Conservation (phyloP, 108 stramenopile species). For the Chaetoceros tenuissimus region DNA sequence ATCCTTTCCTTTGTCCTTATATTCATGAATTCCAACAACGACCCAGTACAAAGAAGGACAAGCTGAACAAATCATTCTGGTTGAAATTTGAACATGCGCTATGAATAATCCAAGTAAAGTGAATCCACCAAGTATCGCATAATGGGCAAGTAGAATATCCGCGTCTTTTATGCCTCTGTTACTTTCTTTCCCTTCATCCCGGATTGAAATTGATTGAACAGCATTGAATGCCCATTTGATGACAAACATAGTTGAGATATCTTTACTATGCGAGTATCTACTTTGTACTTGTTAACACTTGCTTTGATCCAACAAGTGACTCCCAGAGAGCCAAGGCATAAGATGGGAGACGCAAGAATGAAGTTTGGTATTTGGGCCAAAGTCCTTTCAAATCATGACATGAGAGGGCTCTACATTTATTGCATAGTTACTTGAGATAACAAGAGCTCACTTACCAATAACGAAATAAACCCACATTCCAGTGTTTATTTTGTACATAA, state of each 20-base stretch:
- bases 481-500: constrained; percentile 68
- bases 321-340: constrained; percentile 30
- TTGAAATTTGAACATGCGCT: constrained; percentile 83
- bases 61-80: constrained; percentile 69
- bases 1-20: background rate
- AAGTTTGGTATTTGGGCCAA: constrained; percentile 85
- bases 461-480: constrained; percentile 79
- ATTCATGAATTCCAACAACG: constrained; percentile 15
- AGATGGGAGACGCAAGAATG: constrained; percentile 59
- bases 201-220: too few species aligned
- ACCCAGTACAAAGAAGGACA: constrained; percentile 79
- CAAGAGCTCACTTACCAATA: constrained; percentile 73
- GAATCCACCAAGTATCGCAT: constrained; percentile 58
- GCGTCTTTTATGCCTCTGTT: too few species aligned
- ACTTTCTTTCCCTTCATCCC: too few species aligned
- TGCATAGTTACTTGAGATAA: too few species aligned
- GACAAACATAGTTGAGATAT: too few species aligned
- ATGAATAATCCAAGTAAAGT: constrained; percentile 45
- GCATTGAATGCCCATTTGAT: too few species aligned
- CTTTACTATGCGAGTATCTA: too few species aligned
- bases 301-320: constrained; percentile 43
- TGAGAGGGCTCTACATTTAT: too few species aligned
- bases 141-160: constrained; percentile 60
- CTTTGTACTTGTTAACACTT: too few species aligned
- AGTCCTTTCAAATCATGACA: too few species aligned